Evolutionary conservation across 176 grass and related monocot genomes (phyloP).

Genomic region (Carex parvula): DNA sequence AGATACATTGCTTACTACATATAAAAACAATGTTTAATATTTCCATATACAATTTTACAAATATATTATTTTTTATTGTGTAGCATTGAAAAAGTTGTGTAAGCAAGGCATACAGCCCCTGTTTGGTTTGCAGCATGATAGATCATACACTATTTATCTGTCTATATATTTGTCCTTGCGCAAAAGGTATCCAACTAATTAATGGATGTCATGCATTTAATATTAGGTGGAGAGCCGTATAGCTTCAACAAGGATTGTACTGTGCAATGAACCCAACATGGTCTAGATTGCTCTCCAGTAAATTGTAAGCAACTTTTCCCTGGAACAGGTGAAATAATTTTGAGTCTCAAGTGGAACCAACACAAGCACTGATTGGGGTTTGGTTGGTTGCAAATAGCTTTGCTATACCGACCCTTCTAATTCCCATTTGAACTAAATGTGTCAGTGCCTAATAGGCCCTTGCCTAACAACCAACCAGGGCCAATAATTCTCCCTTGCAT

Average conservation of each 20-base stretch:
- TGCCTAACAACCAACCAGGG: conserved; percentile 19
- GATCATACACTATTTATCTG: too few species aligned
- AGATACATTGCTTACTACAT: neutral
- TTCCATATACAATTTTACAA: neutral
- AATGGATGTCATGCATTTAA: conserved; percentile 3
- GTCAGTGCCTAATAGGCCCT: conserved; percentile 18
- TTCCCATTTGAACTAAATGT: conserved; percentile 13
- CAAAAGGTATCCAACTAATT: conserved; percentile 5
- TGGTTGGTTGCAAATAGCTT: conserved; percentile 21
- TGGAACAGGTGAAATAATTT: neutral
- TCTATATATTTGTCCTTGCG: neutral
- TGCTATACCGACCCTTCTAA: conserved; percentile 24
- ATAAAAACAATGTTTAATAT: neutral
- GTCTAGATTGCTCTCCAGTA: too few species aligned
- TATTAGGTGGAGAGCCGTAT: neutral
- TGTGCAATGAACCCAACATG: too few species aligned
- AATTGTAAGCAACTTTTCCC: neutral
- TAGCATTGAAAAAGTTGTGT: neutral
- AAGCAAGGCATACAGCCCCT: neutral
- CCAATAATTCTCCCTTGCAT: conserved; percentile 31
- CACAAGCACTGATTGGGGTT: conserved; percentile 12
- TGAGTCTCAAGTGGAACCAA: neutral
- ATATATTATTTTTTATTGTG: neutral
- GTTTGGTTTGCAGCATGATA: neutral
- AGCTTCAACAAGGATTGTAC: neutral